Evolutionary conservation across 225 moss, liverwort and hornwort species (phyloP), one percentile per base, ranked within the genome.

Genomic region (Bryoerythrophyllum caledonicum): DNA sequence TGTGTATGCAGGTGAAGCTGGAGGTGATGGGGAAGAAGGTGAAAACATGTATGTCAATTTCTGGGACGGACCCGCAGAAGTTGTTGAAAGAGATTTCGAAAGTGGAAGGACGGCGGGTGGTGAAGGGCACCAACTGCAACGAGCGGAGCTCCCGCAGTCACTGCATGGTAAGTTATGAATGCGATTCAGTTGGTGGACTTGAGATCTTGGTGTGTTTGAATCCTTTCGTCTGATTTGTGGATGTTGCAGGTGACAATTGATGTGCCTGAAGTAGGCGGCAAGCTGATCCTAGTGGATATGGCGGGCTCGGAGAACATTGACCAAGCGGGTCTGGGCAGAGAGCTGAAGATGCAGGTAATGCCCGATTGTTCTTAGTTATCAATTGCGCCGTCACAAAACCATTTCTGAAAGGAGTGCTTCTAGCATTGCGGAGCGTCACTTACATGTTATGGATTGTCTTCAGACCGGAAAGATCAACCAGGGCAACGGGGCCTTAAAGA

Each of bases 381-480:
- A 16, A 10, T 25, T 3, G 6, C 25, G 3, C 1, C 10, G 7
- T 23, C 9, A 25, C 4, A 20, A 10, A 26, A 12, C 1, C 26
- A 2, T 7, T 6, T 19, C 3, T 41, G 41, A n/a, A 58, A 20
- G 25, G 20, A n/a, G 19, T 15, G 46, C 7, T 49, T 41, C 10
- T 57, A 13, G 51, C 55, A 55, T 40, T 15, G 19, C 2, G 54
- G 10, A 11, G 54, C 23, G 10, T 55, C 54, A 55, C 23, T 55
- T 8, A 55, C 21, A 55, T 23, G 54, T 17, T 14, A 16, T 40
- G 6, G 7, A 30, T 27, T 54, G 4, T 11, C 64, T 27, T 34
- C 90, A 96, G 93, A 96, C 96, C 10, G 96, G 96, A 19, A 96
- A 94, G 68, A 96, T 96, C 10, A 96, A 96, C 53, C 93, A 96